Evolutionary conservation across 2,329 filamentous ascomycete genomes (phyloP).

Genomic region (Microascus cirrosus): DNA sequence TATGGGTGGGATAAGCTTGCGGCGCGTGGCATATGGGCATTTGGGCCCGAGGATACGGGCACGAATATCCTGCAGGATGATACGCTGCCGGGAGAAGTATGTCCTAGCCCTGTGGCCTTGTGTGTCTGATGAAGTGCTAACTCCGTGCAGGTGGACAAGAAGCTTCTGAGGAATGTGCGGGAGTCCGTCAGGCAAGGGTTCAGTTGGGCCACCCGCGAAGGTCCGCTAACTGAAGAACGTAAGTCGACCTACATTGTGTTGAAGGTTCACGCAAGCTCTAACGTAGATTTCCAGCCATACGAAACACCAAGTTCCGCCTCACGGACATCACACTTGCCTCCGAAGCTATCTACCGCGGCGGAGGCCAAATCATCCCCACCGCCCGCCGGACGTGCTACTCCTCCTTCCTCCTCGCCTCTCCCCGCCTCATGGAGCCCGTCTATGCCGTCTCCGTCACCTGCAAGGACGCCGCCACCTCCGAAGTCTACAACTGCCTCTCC

Average conservation of each 20-base stretch:
- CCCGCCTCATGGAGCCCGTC: conserved; percentile 91
- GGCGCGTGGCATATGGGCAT: conserved; percentile 94
- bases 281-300: conserved; percentile 54
- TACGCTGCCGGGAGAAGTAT: conserved; percentile 76
- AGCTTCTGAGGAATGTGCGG: conserved; percentile 72
- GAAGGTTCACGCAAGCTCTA: conserved; percentile 6
- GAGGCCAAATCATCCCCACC: conserved; percentile 95
- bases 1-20: conserved; percentile 96
- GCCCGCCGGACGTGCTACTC: conserved; percentile 87
- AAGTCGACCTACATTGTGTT: conserved; percentile 27
- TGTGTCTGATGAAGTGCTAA: conserved; percentile 4
- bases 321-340: conserved; percentile 79
- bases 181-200: conserved; percentile 95
- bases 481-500: conserved; percentile 85
- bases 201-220: conserved; percentile 91
- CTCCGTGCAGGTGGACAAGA: conserved; percentile 68
- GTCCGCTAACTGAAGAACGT: conserved; percentile 95
- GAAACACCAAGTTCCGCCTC: conserved; percentile 94
- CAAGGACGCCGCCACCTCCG: conserved; percentile 76
- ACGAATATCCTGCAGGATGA: conserved; percentile 97
- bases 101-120: conserved; percentile 14
- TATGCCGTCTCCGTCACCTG: conserved; percentile 91
- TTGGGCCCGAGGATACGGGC: conserved; percentile 88
- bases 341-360: conserved; percentile 89
- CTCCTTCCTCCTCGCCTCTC: conserved; percentile 93